Base-by-base conservation (phyloP, 1,284 basidiomycete genomes). In the Ganoderma sp. region DNA sequence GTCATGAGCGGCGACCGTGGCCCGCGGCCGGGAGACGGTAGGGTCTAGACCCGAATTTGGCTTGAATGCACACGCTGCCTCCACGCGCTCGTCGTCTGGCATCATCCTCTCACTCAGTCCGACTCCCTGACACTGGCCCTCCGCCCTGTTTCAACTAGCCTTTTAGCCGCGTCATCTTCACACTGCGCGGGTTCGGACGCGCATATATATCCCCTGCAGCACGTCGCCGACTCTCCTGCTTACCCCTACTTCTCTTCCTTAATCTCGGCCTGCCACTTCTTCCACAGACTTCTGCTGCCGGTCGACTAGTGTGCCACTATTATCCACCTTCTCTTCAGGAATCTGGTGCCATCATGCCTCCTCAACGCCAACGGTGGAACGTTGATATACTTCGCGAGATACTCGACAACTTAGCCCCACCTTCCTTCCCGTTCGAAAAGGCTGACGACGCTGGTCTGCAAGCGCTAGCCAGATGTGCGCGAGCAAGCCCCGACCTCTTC, bases 371-470 rank as follows among this genome's bases (percentile, higher is more conserved):
- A 19, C 65, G 64, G 1, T 67, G 65, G 68, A 69, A 69, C 60
- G 63, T 65, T 22, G 68, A 69, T 43, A 41, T 69, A 43, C 65
- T 69, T 15, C 59, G 52, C 60, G 65, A 67, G 17, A 56, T 69
- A 37, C 54, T 69, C 41, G 28, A 39, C 5, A 45, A 69, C 43
- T 66, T 69, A 12, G 68, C 60, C n/a, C 63, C 68, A 2, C n/a
- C 63, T n/a, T 34, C 56, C 12, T 64, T 65, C 28, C 59, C 68
- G 6, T 56, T 25, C 14, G 28, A 59, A 2, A 45, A 45, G 25
- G 45, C 42, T 22, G 65, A 69, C 32, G n/a, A 63, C 25, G 42
- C 65, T 5, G 42, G 56, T 12, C 63, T 67, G 0, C 32, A 22
- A n/a, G 66, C 68, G 2, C 54, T 69, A 1, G 65, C 68, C 9